These are phyloP conservation scores for Nepenthes gracilis DNA, from an alignment of 148 eudicot species.

Conservation along the genomic window DNA sequence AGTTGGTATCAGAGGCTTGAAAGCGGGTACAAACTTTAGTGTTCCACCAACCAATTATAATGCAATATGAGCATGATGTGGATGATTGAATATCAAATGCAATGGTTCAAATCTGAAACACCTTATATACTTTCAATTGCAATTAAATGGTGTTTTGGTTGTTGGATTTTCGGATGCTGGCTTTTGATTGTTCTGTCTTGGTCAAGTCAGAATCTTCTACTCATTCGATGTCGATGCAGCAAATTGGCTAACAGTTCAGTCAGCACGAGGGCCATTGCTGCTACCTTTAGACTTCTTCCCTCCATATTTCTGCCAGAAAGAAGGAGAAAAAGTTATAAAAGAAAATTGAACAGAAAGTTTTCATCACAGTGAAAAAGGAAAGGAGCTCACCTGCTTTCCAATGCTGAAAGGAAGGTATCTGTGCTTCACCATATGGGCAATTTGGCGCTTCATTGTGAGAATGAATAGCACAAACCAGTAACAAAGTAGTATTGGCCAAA, in stretches of 20 bases:
- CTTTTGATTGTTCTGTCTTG: neutral
- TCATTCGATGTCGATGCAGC: neutral
- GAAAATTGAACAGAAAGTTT: neutral
- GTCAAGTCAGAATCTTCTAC: neutral
- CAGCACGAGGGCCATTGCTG: conserved; percentile 23
- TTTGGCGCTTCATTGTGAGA: conserved; percentile 91
- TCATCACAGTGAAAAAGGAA: neutral
- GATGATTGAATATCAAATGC: conserved; percentile 12
- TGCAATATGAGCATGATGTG: neutral
- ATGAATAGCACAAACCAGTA: conserved; percentile 62
- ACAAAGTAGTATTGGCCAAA: conserved; percentile 54
- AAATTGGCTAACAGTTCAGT: conserved; percentile 11
- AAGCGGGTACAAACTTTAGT: neutral
- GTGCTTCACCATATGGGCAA: conserved; percentile 84
- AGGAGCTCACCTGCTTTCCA: conserved; percentile 63
- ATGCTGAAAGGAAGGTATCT: conserved; percentile 68
- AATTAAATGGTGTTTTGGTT: conserved; percentile 3
- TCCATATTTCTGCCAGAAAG: conserved; percentile 41
- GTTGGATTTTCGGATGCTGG: conserved; percentile 4
- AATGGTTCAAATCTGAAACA: conserved; percentile 7
- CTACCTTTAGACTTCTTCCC: conserved; percentile 43
- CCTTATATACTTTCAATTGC: conserved; percentile 19
- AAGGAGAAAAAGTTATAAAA: neutral
- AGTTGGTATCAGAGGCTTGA: too few relatives aligned
- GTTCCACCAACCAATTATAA: neutral